Evolutionary conservation across 108 stramenopile genomes (phyloP), one percentile per base, ranked within the genome.

Genomic region (Seminavis robusta): DNA sequence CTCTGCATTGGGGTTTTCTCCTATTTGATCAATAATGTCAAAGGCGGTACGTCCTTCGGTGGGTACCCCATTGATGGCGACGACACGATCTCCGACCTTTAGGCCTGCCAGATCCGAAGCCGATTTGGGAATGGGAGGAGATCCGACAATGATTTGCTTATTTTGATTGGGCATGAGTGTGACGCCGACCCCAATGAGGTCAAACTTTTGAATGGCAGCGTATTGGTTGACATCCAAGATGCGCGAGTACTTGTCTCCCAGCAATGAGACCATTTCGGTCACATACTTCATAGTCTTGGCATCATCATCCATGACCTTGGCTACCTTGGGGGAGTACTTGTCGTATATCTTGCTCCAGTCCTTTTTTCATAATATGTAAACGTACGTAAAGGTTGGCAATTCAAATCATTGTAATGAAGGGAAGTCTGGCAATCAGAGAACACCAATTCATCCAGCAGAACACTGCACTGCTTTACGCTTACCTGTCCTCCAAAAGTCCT

Each of bases 21-120:
- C 61, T 13, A 92, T 85, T 61, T 90, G 88, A 51, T 94, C 90
- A 52, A 91, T 84, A 30, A 91, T 83, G 47, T 94, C 90, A 61
- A 94, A 89, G 2, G 86, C 89, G 13, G 76, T 91, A 15, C 78
- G 67, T 1, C 90, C 88, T 15, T 68, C 46, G 11, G 86, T 92
- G 0, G 72, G 65, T 28, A 77, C 56, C 1, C 88, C 86, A 59
- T 94, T 92, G 28, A 94, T 84, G 19, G 85, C 84, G 5, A 66
- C 67, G 23, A 94, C 68, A 29, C 54, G 66, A 57, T 94, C 94
- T 0, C 94, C 90, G 4, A 63, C 54, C 44, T 83, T 52, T 24
- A 94, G 45, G 7, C 85, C 84, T 25, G 86, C 79, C 28, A 68
- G 46, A 30, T 71, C 83, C 0, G 85, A 67, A 1, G 79, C 79